Evolutionary conservation across 2,329 filamentous ascomycete species (phyloP).

Genomic region (Thielaviopsis euricoi): DNA sequence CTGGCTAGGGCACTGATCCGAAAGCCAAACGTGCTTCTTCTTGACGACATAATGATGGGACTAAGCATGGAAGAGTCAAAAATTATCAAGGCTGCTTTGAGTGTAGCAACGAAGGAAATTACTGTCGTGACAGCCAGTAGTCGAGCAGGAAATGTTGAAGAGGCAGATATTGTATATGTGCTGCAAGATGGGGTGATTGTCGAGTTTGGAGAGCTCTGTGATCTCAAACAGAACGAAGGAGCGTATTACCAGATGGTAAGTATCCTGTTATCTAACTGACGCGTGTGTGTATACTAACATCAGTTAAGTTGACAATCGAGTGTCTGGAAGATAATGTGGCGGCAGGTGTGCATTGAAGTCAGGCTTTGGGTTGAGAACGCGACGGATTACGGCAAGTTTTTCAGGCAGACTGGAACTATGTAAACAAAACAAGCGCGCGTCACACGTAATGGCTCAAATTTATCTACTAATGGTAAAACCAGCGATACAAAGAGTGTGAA

Average conservation of each 20-base stretch:
- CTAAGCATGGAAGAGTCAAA: conserved; percentile 42
- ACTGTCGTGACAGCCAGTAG: conserved; percentile 28
- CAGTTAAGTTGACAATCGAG: background rate
- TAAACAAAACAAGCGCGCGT: no score
- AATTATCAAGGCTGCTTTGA: conserved; percentile 37
- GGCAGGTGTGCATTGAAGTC: no score
- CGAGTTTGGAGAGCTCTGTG: conserved; percentile 28
- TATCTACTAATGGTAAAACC: no score
- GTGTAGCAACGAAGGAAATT: conserved; percentile 21
- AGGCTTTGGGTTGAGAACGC: no score
- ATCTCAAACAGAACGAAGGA: conserved; percentile 34
- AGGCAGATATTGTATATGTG: conserved; percentile 28
- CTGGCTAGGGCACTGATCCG: conserved; percentile 49
- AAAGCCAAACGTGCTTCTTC: conserved; percentile 42
- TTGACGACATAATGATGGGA: conserved; percentile 53
- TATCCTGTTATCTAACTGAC: background rate
- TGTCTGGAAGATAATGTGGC: background rate
- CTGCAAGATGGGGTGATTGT: conserved; percentile 25
- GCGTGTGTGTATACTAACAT: background rate
- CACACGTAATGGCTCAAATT: no score
- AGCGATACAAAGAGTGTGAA: no score
- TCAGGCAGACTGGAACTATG: no score
- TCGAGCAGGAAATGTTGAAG: conserved; percentile 25
- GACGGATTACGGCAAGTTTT: no score
- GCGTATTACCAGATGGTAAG: conserved; percentile 37